Evolutionary conservation across 176 grass and related monocot genomes (phyloP).

Genomic region (Eragrostis curvula): DNA sequence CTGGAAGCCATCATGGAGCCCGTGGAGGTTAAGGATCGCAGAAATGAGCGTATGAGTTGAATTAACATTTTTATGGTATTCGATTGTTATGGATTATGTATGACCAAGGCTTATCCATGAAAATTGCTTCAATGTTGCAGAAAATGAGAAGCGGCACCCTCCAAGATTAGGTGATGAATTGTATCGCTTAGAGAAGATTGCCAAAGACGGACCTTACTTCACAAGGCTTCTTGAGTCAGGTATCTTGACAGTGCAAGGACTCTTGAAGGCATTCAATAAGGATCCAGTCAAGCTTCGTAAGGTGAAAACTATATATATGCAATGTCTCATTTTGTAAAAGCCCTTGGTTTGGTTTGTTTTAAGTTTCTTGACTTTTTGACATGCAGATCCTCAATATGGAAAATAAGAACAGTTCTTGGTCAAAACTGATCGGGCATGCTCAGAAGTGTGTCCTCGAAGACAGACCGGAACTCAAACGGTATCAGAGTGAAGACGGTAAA

Average conservation of each 20-base stretch:
- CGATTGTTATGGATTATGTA: neutral
- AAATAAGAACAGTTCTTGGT: constrained; percentile 13
- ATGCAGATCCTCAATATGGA: constrained; percentile 39
- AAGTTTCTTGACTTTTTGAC: neutral
- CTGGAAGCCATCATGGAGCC: constrained; percentile 48
- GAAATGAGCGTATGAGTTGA: constrained; percentile 33
- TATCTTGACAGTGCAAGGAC: constrained; percentile 3
- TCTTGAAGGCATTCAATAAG: constrained; percentile 39
- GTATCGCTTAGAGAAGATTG: constrained; percentile 44
- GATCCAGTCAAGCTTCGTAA: constrained; percentile 11
- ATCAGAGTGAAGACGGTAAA: neutral
- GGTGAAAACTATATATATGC: neutral
- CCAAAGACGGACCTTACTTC: constrained; percentile 29
- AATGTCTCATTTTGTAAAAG: no score
- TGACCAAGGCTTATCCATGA: neutral
- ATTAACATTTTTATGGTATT: neutral
- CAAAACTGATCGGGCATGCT: constrained; percentile 46
- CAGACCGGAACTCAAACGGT: constrained; percentile 13
- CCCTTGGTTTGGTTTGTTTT: no score
- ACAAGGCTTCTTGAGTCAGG: neutral
- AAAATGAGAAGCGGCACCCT: constrained; percentile 51
- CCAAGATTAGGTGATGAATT: constrained; percentile 34
- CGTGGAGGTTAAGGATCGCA: constrained; percentile 33
- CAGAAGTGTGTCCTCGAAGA: constrained; percentile 22
- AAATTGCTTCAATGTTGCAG: constrained; percentile 3